Evolutionary conservation across 2,329 filamentous ascomycete genomes (phyloP).

Genomic region (Neoarthrinium moseri): DNA sequence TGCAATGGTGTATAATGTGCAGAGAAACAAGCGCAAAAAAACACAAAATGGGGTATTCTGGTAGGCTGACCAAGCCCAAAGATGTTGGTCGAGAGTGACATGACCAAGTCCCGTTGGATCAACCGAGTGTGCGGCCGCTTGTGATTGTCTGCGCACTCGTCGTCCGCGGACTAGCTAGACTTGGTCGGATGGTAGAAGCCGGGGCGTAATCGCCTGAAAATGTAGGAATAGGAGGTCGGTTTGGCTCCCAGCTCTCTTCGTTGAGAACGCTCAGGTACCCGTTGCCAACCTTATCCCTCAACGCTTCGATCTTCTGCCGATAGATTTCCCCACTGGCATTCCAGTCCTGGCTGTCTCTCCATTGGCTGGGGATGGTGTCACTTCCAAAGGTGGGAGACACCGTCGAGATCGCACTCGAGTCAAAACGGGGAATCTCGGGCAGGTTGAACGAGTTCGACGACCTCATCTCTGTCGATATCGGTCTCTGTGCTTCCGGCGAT

Average conservation of each 20-base stretch:
- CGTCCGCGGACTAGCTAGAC: conserved; percentile 33
- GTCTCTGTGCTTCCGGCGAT: conserved; percentile 34
- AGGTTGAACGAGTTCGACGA: conserved; percentile 24
- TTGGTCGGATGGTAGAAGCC: conserved; percentile 34
- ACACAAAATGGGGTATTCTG: not conserved
- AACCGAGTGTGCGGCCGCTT: conserved; percentile 52
- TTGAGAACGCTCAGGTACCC: conserved; percentile 84
- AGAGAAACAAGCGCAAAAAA: not conserved
- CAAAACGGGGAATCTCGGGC: conserved; percentile 35
- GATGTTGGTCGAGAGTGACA: not conserved
- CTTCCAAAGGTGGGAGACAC: conserved; percentile 30
- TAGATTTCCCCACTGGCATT: conserved; percentile 74
- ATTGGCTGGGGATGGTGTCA: conserved; percentile 30
- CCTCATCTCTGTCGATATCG: conserved; percentile 29
- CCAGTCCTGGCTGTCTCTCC: conserved; percentile 55
- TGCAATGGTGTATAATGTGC: conserved; percentile 17
- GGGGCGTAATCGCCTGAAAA: conserved; percentile 38
- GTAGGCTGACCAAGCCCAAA: conserved; percentile 4
- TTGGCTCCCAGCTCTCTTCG: conserved; percentile 67
- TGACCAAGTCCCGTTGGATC: conserved; percentile 17
- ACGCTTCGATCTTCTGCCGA: conserved; percentile 80
- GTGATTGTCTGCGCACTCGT: conserved; percentile 47
- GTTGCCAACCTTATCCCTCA: conserved; percentile 82
- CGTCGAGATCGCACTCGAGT: conserved; percentile 34
- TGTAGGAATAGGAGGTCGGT: conserved; percentile 32